Evolutionary conservation across 1,139 yeast species (phyloP), one percentile per base, ranked within the genome.

Genomic region (Saccharomyces hybrid): DNA sequence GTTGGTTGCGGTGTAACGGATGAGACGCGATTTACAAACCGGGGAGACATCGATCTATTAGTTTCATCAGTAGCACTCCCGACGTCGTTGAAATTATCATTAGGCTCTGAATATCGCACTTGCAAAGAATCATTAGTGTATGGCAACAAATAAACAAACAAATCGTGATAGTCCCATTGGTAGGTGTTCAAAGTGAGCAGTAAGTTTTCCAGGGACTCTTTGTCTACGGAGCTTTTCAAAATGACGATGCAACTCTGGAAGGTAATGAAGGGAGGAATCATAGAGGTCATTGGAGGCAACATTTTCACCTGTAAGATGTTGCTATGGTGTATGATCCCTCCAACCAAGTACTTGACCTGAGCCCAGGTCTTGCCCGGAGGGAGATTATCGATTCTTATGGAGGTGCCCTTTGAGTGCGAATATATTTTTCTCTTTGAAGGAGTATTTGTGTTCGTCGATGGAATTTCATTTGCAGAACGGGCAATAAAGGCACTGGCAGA

Each of bases 341-440:
- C 69, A 5, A 69, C 60, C 46, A 67, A 55, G 54, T 68, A 66
- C 51, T 63, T 64, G 16, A 69, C 61, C 52, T 69, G 69, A 48
- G 64, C 64, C 71, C 71, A 68, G 32, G 60, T 60, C 56, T 69
- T 67, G 19, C 66, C 67, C 34, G 69, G 70, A 38, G 72, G 71
- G 31, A 69, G 52, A 57, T 69, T 67, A 53, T 68, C 71, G 23
- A 69, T 62, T 52, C 65, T 59, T 23, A 63, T 34, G 34, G 55
- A 42, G 7, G 59, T 51, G 4, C 53, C 52, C 8, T 56, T 52
- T 38, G 26, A 25, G 32, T 48, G 46, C 19, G 42, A n/a, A n/a
- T 44, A 42, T 47, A 25, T 32, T 32, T 38, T 55, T 48, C 8
- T 29, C 32, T 29, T 48, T 28, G n/a, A 16, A 11, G 31, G 9